A percentile compares a stretch with the other conserved stretches of the same genome.
Conservation (phyloP, 1,284 basidiomycete species). For the Melampsora occidentalis region DNA sequence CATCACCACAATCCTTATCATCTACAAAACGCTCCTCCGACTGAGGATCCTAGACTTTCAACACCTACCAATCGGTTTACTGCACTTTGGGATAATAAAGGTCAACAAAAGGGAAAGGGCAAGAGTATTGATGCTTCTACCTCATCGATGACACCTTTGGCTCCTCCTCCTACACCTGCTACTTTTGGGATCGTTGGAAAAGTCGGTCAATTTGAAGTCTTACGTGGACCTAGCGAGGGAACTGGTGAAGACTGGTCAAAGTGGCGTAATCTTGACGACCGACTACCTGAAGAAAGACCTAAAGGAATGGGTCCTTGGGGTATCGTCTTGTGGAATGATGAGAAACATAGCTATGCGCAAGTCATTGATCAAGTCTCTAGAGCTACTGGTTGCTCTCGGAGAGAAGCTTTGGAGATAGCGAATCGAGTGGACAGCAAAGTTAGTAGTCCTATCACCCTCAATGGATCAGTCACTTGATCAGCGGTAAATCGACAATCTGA, state of each 20-base stretch:
- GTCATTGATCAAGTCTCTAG: slow-evolving; percentile 76
- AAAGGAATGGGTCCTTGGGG: slow-evolving; percentile 67
- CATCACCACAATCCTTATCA: slow-evolving; percentile 27
- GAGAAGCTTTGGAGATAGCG: slow-evolving; percentile 67
- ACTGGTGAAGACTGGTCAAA: slow-evolving; percentile 30
- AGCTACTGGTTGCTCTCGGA: slow-evolving; percentile 62
- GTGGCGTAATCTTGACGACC: slow-evolving; percentile 20
- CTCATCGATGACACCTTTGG: background rate
- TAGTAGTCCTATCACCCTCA: slow-evolving; percentile 44
- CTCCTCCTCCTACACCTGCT: slow-evolving; percentile 1
- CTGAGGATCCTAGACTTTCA: slow-evolving; percentile 15
- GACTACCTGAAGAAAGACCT: slow-evolving; percentile 28
- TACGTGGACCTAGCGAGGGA: slow-evolving; percentile 12
- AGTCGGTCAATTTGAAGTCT: slow-evolving; percentile 5
- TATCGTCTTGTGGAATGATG: slow-evolving; percentile 92
- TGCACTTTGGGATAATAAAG: slow-evolving; percentile 26
- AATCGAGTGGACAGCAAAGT: slow-evolving; percentile 69
- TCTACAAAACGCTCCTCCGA: slow-evolving; percentile 23
- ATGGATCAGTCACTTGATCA: background rate
- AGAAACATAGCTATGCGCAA: slow-evolving; percentile 91
- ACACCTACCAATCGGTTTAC: slow-evolving; percentile 24
- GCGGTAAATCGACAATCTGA: background rate
- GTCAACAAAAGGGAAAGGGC: slow-evolving; percentile 36
- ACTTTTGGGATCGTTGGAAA: slow-evolving; percentile 17
- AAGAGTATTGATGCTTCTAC: slow-evolving; percentile 30